Base-by-base conservation (phyloP, 129 eudicot species). In the Flaveria robusta region DNA sequence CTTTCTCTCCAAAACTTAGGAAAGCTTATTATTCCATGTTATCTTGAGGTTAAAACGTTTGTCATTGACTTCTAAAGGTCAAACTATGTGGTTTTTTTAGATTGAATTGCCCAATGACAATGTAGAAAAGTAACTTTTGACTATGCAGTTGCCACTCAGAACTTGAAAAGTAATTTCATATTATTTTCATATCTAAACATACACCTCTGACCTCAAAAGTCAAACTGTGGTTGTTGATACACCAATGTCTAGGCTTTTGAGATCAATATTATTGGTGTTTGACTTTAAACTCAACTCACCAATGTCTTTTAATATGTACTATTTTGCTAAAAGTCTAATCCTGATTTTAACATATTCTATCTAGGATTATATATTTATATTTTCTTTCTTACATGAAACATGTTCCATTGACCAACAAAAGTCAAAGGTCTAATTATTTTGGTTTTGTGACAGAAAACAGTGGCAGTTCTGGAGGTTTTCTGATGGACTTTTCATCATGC, bases 401-500 rank as follows among this genome's bases (percentile, higher is more conserved):
- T 29, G 11, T 19, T 11, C 39, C n/a, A 13, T 27, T 12, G 49
- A 75, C 56, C 37, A 22, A 66, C 9, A 62, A 46, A 46, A 75
- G 71, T 63, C 79, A 47, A 63, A 63, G 8, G 39, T 31, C 22
- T n/a, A 24, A 13, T 34, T 18, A 12, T 22, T 19, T 55, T 24
- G 19, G 27, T 46, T 47, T 58, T 65, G 62, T 78, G 31, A 42
- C 83, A 89, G 98, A 84, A 67, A 82, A 65, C 81, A 79, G 15
- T 59, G 81, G 85, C 70, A 85, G 81, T 74, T 71, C 79, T 64
- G 92, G 92, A 85, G 89, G 97, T 50, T 91, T 84, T 79, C 66
- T 93, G 66, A 80, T 91, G 97, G 98, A 93, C 91, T 93, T 93
- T 70, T 78, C 93, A 9, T 20, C 88, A 24, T 81, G 85, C 77